phyloP scores from a whole-genome alignment of 2,329 filamentous ascomycete genomes.

The Lasiodiplodia sp. region DNA sequence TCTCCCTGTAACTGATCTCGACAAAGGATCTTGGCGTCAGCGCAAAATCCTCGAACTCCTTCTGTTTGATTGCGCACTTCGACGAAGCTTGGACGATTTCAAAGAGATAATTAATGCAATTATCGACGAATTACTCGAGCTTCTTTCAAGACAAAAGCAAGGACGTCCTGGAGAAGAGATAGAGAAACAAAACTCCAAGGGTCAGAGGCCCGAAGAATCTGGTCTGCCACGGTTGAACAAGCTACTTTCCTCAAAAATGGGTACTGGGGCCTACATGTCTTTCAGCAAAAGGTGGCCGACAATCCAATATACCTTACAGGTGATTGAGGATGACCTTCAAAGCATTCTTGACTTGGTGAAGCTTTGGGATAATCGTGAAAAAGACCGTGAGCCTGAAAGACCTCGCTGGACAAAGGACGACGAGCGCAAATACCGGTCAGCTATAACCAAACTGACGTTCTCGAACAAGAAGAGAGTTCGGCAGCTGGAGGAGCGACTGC shows the following conservation, averaged over 20 bases:
- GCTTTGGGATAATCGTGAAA: conserved; percentile 39
- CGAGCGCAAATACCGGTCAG: conserved; percentile 41
- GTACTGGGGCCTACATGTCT: conserved; percentile 7
- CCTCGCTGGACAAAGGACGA: conserved; percentile 45
- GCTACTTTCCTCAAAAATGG: conserved; percentile 1
- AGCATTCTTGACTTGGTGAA: conserved; percentile 34
- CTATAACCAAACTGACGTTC: conserved; percentile 34
- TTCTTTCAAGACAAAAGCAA: no score
- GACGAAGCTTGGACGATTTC: no score
- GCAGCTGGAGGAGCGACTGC: background rate
- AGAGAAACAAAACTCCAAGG: no score
- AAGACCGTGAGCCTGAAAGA: conserved; percentile 36
- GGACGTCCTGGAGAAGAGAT: no score
- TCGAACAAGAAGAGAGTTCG: conserved; percentile 21
- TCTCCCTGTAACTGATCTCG: no score
- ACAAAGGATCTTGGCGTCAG: conserved; percentile 34
- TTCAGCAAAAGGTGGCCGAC: conserved; percentile 32
- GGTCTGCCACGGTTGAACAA: no score
- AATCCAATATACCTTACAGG: conserved; percentile 34
- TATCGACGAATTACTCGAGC: no score
- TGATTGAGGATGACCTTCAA: conserved; percentile 34
- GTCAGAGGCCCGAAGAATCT: no score
- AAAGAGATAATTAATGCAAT: no score
- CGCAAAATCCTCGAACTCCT: conserved; percentile 41
- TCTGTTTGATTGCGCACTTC: conserved; percentile 32